A percentile compares a stretch with the other conserved stretches of the same genome.
Evolutionary conservation across 2,329 filamentous ascomycete species (phyloP).

Genomic region (Talaromyces verruculosus): DNA sequence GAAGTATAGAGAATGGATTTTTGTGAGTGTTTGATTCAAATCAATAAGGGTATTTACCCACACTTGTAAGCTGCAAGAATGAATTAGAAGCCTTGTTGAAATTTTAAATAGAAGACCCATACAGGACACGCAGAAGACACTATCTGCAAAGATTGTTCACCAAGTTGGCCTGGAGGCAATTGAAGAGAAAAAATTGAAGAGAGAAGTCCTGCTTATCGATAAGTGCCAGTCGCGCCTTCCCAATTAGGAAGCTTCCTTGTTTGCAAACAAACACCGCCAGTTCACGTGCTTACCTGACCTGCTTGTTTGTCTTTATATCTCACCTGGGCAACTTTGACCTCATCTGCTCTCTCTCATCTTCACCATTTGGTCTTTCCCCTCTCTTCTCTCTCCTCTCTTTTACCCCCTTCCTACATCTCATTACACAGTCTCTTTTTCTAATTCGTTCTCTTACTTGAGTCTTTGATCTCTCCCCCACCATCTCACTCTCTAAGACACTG

Average conservation of each 20-base stretch:
- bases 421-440: neutral
- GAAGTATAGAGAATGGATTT: neutral
- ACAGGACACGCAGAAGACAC: too few relatives aligned
- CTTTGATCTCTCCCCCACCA: neutral
- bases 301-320: neutral
- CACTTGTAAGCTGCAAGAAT: too few relatives aligned
- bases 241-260: constrained; percentile 2
- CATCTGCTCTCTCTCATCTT: neutral
- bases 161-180: too few relatives aligned
- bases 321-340: neutral
- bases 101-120: too few relatives aligned
- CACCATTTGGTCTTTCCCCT: neutral
- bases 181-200: too few relatives aligned
- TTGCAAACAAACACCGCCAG: neutral
- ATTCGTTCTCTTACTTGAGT: neutral
- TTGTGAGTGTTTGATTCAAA: neutral
- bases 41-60: too few relatives aligned
- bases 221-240: neutral
- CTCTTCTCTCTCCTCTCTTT: neutral
- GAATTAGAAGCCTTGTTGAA: too few relatives aligned
- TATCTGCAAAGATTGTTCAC: too few relatives aligned
- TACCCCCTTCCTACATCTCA: neutral
- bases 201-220: neutral
- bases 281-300: constrained; percentile 1
- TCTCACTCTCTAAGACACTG: neutral